Evolutionary conservation across 2,329 filamentous ascomycete genomes (phyloP), one percentile per base, ranked within the genome.

Genomic region (Elsinoe ampelina): DNA sequence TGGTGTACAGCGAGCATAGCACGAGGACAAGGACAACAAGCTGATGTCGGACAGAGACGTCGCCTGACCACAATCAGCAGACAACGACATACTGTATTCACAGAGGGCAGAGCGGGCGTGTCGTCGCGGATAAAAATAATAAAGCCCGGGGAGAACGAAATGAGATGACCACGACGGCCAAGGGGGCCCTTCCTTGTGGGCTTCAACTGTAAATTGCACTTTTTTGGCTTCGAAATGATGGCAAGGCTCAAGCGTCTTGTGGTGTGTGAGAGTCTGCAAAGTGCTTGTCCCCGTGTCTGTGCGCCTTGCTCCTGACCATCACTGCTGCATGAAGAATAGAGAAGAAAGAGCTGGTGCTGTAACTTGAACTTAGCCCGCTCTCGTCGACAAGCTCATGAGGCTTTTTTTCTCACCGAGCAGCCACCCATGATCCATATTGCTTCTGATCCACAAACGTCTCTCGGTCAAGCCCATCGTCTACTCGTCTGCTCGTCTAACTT

Each of bases 221-320:
- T 22, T 22, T 22, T 43, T 43, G 41, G n/a, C 41, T 22, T 22
- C 11, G 41, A 43, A 43, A 43, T 43, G 41, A 26, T 26, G 22
- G 22, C 22, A 26, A 26, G 22, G 22, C 22, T 26, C 22, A 26
- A 26, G 22, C 22, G 22, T 26, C 22, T 6, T 39, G 36, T 17
- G 12, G 36, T 17, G n/a, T n/a, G n/a, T n/a, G n/a, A n/a, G n/a
- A n/a, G n/a, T n/a, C 12, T 39, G 3, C 41, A 15, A 19, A 13
- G 41, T 22, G n/a, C 41, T 45, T 22, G 41, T 45, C 41, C 41
- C 13, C 26, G 26, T 30, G 26, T 30, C 26, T 30, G 36, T 39
- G 36, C 36, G 17, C 36, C 36, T 39, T 19, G 41, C 48, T 52
- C 48, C 48, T 52, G 48, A 52, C 48, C 48, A 52, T 52, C 48